Evolutionary conservation across 2,329 filamentous ascomycete genomes (phyloP), one percentile per base, ranked within the genome.

Genomic region (Colletotrichum tamarilloi): DNA sequence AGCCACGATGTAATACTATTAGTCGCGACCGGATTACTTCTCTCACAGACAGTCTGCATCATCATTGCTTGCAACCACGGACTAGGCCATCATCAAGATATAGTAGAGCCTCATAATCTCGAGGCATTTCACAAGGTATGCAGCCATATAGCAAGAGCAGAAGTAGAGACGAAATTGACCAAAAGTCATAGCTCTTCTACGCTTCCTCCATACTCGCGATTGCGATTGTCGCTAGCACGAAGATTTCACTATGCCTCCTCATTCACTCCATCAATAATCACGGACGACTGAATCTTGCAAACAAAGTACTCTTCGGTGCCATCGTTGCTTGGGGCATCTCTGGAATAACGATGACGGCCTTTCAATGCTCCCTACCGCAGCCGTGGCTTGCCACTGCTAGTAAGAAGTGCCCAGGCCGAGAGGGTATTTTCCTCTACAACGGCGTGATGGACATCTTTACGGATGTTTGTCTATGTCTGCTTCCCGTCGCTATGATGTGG

Each of bases 401-500:
- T 9, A 14, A 26, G 9, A 62, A 55, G 12, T 53, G 65, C 35
- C 56, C 65, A 14, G 30, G 56, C 0, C 56, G 65, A 53, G 65
- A 67, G 42, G 42, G 9, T 5, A 26, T 67, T 11, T 67, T 52
- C 9, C 56, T 67, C 3, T 67, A 67, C 56, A 67, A 67, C 1
- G 56, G 65, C 1, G 12, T 55, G 9, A 53, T 60, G 65, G 56
- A 67, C 5, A 28, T 67, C 8, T 4, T 4, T 28, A 67, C 65
- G 8, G 56, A 62, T 19, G 22, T 67, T 4, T n/a, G n/a, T 0
- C 56, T 67, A 16, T 62, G 65, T n/a, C 7, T 38, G 19, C 56
- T 60, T 6, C 65, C 56, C 12, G 28, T 67, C 16, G 65, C 65
- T 12, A 62, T 67, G 65, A 53, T 67, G 38, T 62, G 65, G 65